Evolutionary conservation across 1,284 basidiomycete species (phyloP), one percentile per base, ranked within the genome.

Genomic region (Xanthoconium separans): DNA sequence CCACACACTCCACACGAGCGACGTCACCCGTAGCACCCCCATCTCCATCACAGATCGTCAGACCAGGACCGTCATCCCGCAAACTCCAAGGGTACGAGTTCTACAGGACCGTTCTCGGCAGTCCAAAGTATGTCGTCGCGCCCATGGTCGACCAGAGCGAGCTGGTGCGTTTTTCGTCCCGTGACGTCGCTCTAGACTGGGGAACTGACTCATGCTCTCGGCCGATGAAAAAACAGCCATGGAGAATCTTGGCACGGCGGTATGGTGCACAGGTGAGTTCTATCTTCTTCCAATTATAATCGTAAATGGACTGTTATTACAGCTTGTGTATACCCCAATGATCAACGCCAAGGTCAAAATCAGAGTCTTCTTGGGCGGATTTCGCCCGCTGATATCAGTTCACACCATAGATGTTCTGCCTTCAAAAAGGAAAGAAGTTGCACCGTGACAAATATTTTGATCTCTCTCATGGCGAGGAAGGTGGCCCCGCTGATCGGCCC

Each of bases 141-240:
- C 95, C 96, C 10, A 98, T 98, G 96, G 96, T 98, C 0, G 95
- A 98, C 71, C 93, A 96, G 74, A 94, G 91, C 65, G 95, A 98
- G 72, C 80, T 98, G 68, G 93, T 95, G 60, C 65, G 88, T 79
- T 10, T 15, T 12, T 15, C 18, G n/a, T 44, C 13, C 9, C 4
- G 7, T 34, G 12, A 37, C 11, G 4, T 13, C 42, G 36, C 6
- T 24, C 16, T 39, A 16, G 29, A n/a, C 11, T 22, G n/a, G n/a
- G 33, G 30, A 10, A 33, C 43, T 44, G 12, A 46, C 12, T 16
- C 34, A 6, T 24, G 15, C 24, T 36, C 24, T 37, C 24, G 47
- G 20, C 37, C 8, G 27, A 33, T 62, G 52, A 43, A 50, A 31
- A 55, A 44, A 36, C 53, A 94, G 92, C 89, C 94, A 13, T 99